These are phyloP conservation scores for Petrea volubilis DNA, from an alignment of 257 asterid genomes.

Conservation along the genomic window DNA sequence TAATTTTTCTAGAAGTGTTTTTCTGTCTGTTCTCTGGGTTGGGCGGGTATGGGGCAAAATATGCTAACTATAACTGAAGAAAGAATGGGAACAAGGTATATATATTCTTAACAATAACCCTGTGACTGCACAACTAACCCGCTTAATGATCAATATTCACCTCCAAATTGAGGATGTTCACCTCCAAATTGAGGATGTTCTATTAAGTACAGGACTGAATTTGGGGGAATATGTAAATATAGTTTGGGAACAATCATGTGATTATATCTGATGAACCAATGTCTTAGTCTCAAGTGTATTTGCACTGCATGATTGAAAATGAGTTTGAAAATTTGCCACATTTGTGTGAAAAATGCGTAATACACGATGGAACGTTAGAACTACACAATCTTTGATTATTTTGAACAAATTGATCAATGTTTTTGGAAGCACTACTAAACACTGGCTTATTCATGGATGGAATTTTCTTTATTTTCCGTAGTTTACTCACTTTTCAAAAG, in stretches of 20 bases:
- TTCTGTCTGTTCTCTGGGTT: neutral
- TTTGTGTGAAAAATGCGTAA: neutral
- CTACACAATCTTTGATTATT: neutral
- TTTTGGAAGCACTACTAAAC: neutral
- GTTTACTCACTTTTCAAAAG: neutral
- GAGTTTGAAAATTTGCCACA: neutral
- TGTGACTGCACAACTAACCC: neutral
- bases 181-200: neutral
- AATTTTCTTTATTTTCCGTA: neutral
- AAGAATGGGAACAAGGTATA: neutral
- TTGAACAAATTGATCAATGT: neutral
- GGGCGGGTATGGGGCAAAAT: neutral
- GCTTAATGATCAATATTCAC: neutral
- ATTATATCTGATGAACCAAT: neutral
- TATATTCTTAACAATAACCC: neutral
- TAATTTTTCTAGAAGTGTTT: neutral
- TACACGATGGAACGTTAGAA: neutral
- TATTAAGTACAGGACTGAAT: neutral
- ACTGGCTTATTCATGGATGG: no score
- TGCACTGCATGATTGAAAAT: neutral
- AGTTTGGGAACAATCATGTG: neutral
- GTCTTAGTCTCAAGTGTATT: neutral
- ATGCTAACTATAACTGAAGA: neutral
- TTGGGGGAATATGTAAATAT: neutral
- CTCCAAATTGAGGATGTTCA: no score